Base-by-base conservation (phyloP, 75 land plant species). In the Selaginella tamariscina region DNA sequence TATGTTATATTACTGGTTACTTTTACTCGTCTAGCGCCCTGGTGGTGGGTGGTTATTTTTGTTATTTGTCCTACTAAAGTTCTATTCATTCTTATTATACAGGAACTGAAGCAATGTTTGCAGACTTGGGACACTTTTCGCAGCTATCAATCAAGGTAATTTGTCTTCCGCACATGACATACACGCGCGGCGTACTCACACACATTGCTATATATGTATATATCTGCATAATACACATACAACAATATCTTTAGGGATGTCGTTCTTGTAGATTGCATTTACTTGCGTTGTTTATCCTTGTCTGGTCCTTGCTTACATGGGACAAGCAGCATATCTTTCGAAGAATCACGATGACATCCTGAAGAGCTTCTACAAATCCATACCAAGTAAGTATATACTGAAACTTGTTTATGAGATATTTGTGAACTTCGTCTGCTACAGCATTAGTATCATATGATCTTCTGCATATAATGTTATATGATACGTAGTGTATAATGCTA, bases 61-160 rank as follows among this genome's bases (percentile, higher is more conserved):
- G n/a, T n/a, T n/a, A n/a, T n/a, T n/a, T n/a, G n/a, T n/a, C n/a
- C n/a, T 5, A 39, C 49, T 39, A 15, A 39, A 39, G 49, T n/a
- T 39, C 15, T 5, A 39, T 39, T 39, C 49, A 39, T 15, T 39
- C 49, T 39, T 5, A 5, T 39, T 71, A 31, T 33, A 54, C 76
- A 92, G 91, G 91, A 56, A 78, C 85, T 31, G 91, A 88, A 30
- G 87, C 91, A 9, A 84, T 88, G 85, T 88, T 81, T 81, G 91
- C 91, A 30, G 91, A 88, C 59, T 72, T 88, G 24, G 91, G 91
- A 0, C 91, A 88, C 70, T 88, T 88, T 56, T 80, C 91, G 5
- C 72, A 66, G 54, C 65, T 72, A 5, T 85, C 91, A 26, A 75
- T 85, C 1, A 67, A 77, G 88, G 91, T 88, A 74, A 54, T 21